These are phyloP conservation scores for Artemisia annua DNA, from an alignment of 129 eudicot genomes.

Conservation along the genomic window DNA sequence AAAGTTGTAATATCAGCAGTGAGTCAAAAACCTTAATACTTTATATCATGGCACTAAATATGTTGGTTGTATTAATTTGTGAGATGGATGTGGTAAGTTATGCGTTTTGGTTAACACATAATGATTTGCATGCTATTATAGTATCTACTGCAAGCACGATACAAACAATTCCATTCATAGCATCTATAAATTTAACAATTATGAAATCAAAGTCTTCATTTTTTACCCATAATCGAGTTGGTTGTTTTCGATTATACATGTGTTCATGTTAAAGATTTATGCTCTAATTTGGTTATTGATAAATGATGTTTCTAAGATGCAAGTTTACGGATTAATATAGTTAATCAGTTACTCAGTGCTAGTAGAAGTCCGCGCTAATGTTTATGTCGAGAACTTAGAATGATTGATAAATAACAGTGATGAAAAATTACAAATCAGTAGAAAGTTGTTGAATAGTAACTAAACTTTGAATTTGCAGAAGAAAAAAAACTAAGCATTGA, in stretches of 20 bases:
- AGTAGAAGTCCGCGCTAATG: too few species aligned
- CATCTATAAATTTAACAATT: neutral
- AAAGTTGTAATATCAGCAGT: constrained; percentile 3
- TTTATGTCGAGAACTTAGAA: too few species aligned
- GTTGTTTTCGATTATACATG: constrained; percentile 1
- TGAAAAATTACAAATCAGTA: too few species aligned
- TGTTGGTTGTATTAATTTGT: neutral
- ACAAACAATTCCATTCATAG: neutral
- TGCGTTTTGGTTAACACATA: neutral
- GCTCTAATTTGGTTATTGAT: neutral
- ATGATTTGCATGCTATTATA: neutral
- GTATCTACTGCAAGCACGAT: neutral
- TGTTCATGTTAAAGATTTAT: constrained; percentile 2
- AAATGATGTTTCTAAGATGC: too few species aligned
- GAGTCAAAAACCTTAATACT: constrained; percentile 7
- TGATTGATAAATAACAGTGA: too few species aligned
- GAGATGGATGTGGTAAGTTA: neutral
- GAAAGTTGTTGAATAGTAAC: too few species aligned
- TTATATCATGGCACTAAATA: neutral
- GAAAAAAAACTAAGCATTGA: too few species aligned
- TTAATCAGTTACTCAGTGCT: too few species aligned
- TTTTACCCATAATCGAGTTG: neutral
- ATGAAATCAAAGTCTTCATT: neutral
- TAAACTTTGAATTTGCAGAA: too few species aligned
- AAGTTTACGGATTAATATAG: too few species aligned